Base-by-base conservation (phyloP, 768 basidiomycete genomes). In the Russula earlei region DNA sequence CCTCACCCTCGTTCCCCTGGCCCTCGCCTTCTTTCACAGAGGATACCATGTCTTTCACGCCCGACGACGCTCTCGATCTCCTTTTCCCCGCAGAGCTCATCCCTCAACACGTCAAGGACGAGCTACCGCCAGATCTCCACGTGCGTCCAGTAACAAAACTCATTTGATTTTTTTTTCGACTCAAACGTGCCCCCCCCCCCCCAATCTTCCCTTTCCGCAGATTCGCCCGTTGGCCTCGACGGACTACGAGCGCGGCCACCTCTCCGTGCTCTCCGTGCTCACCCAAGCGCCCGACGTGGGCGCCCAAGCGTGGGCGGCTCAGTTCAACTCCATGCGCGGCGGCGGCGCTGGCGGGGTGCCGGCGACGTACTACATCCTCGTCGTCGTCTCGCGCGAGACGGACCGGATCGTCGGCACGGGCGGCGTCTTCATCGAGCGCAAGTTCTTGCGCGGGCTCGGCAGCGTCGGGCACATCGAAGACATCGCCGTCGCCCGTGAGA, bases 381-480 rank as follows among this genome's bases (percentile, higher is more conserved):
- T 94, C 67, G 84, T 98, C 65, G 72, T 95, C 58, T 78, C 85
- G 68, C 80, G 82, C 54, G 67, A 74, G 14, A 78, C 82, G 1
- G 91, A 96, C 74, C 72, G 74, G 62, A 84, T 99, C 67, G 85
- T 94, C 43, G 94, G 77, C 20, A 82, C 85, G 37, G 95, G 94
- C 19, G 79, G 82, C 7, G 74, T 96, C 52, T 82, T 98, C 66
- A 70, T 98, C 61, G 96, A 99, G 72, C 86, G 87, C 72, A 98
- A 99, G 74, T 97, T 98, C 77, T 73, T 93, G 41, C 79, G 93
- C 38, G 82, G 80, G 1, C 74, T 90, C n/a, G 90, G 91, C 20
- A 77, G 77, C 60, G 89, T 92, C 14, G 96, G 94, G 0, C 96
- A 99, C 67, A 93, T 99, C 60, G 96, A 99, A 71, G 96, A 99